Evolutionary conservation across 1,139 yeast species (phyloP).

Genomic region (Starmera stellimalicola): DNA sequence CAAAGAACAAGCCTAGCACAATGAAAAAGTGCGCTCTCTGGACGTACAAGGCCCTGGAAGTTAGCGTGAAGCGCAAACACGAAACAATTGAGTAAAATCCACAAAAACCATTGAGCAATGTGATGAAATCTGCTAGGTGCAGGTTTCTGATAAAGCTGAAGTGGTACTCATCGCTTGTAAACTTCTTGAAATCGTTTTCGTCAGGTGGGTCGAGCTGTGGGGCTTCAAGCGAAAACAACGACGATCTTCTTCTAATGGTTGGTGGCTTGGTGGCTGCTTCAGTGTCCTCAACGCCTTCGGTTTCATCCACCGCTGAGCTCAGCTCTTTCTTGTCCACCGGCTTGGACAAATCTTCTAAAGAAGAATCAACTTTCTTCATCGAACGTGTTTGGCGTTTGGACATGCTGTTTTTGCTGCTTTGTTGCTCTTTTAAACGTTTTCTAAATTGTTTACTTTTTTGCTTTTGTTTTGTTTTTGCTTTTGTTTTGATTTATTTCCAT

Average conservation of each 20-base stretch:
- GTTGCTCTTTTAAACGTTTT: background rate
- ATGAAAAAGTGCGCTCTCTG: conserved; percentile 88
- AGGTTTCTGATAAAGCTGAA: conserved; percentile 68
- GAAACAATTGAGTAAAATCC: conserved; percentile 89
- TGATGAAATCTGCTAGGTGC: conserved; percentile 93
- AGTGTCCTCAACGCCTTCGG: conserved; percentile 11
- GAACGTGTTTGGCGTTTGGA: conserved; percentile 5
- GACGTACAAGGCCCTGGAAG: conserved; percentile 59
- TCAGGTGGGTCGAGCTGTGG: conserved; percentile 47
- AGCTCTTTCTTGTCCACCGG: background rate
- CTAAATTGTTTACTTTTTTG: background rate
- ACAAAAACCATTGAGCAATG: conserved; percentile 79
- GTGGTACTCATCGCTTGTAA: conserved; percentile 72
- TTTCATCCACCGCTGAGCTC: conserved; percentile 5
- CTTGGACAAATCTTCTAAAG: background rate
- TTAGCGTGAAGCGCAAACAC: conserved; percentile 69
- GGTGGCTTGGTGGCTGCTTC: conserved; percentile 5
- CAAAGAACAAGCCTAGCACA: conserved; percentile 83
- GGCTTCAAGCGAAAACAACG: conserved; percentile 28
- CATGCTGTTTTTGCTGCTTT: conserved; percentile 12
- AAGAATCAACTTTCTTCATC: background rate
- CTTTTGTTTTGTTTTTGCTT: background rate
- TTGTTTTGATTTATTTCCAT: background rate
- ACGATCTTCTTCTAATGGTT: conserved; percentile 26
- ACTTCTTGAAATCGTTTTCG: conserved; percentile 65